Evolutionary conservation across 2,329 filamentous ascomycete genomes (phyloP).

Genomic region (Colletotrichum salicis): DNA sequence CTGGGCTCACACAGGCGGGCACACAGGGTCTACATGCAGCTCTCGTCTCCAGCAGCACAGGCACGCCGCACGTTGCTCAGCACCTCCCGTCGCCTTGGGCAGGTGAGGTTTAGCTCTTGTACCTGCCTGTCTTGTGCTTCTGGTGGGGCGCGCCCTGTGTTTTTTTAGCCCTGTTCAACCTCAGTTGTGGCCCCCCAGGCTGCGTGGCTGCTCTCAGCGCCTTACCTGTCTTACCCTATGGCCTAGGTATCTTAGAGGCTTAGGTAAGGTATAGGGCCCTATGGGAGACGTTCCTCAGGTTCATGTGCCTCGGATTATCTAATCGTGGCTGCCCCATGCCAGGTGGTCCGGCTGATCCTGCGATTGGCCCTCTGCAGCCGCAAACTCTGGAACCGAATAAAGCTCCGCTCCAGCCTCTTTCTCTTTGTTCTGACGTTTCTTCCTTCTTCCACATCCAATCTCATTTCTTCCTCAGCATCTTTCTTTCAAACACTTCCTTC

Average conservation of each 20-base stretch:
- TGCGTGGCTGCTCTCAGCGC: not conserved
- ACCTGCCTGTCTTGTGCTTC: conserved; percentile 24
- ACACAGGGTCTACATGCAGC: conserved; percentile 19
- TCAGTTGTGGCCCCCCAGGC: conserved; percentile 16
- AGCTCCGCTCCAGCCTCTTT: conserved; percentile 36
- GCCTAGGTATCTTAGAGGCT: no score
- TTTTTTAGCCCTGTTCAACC: conserved; percentile 23
- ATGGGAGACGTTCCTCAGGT: no score
- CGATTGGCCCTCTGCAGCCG: conserved; percentile 24
- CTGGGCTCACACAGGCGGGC: conserved; percentile 9
- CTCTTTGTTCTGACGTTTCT: conserved; percentile 34
- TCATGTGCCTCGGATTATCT: conserved; percentile 26
- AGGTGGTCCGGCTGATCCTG: conserved; percentile 20
- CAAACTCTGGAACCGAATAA: conserved; percentile 36
- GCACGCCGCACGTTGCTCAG: not conserved
- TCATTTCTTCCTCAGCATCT: conserved; percentile 14
- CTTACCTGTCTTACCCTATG: not conserved
- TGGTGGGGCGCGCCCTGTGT: conserved; percentile 11
- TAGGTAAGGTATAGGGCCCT: no score
- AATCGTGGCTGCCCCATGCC: conserved; percentile 11
- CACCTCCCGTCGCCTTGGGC: no score
- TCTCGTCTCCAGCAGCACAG: not conserved
- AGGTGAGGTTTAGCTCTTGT: conserved; percentile 2
- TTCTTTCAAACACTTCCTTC: conserved; percentile 20
- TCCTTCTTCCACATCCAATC: conserved; percentile 33